A percentile compares a stretch with the other conserved stretches of the same genome.
phyloP scores from a whole-genome alignment of 441 rosid genomes.

The Corymbia citriodora region DNA sequence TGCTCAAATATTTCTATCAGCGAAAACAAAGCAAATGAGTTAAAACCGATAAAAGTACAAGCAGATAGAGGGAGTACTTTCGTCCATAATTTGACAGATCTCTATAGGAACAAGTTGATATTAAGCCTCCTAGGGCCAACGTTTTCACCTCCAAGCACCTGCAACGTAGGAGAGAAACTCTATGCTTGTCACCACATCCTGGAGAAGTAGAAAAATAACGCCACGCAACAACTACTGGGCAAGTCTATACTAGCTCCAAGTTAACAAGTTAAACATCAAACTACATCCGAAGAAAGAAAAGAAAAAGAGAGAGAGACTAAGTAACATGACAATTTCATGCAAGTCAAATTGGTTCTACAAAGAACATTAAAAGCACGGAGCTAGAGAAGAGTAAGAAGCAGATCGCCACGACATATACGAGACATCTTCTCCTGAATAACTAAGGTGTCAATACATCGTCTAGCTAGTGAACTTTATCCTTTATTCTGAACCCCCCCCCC shows the following conservation, averaged over 20 bases:
- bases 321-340: not conserved
- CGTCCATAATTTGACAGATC: not conserved
- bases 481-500: not conserved
- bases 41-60: not conserved
- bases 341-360: not conserved
- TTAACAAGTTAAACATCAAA: not conserved
- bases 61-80: not conserved
- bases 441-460: not conserved
- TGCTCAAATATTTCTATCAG: not conserved
- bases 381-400: not conserved
- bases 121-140: not conserved
- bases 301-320: not conserved
- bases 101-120: not conserved
- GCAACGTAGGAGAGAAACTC: not conserved
- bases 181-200: not conserved
- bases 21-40: not conserved
- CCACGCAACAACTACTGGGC: not conserved
- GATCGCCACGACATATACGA: not conserved
- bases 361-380: not conserved
- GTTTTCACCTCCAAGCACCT: not conserved
- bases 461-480: not conserved
- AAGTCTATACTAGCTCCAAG: not conserved
- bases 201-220: not conserved
- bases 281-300: not conserved
- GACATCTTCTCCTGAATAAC: not conserved